Percentiles rank a stretch among this genome's conserved stretches.
These are phyloP conservation scores for Metschnikowia shivogae DNA, from an alignment of 805 yeast genomes.

Conservation along the genomic window DNA sequence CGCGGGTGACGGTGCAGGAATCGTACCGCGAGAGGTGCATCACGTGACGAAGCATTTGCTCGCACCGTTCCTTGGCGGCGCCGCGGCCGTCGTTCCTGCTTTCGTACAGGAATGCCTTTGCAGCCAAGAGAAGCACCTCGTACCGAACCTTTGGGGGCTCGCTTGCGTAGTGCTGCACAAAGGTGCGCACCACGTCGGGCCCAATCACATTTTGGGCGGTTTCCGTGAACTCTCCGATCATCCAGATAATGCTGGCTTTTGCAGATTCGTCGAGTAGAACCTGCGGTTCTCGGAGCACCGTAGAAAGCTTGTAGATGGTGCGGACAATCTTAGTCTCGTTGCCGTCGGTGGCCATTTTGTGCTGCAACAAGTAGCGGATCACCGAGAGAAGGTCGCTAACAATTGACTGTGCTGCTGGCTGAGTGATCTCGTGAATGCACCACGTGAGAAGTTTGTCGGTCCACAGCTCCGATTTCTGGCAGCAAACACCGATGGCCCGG, in stretches of 20 bases:
- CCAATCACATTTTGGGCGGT: constrained; percentile 42
- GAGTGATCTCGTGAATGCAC: constrained; percentile 50
- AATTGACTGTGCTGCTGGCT: constrained; percentile 20
- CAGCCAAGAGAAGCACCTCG: constrained; percentile 68
- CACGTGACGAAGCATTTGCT: constrained; percentile 56
- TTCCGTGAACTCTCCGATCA: constrained; percentile 74
- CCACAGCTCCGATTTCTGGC: constrained; percentile 46
- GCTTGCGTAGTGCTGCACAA: constrained; percentile 48
- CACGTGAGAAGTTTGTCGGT: constrained; percentile 56
- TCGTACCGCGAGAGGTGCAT: constrained; percentile 72
- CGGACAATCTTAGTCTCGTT: constrained; percentile 39
- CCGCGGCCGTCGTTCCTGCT: constrained; percentile 11
- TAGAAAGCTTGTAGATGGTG: constrained; percentile 49
- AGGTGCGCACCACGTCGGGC: constrained; percentile 68
- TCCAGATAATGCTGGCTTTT: constrained; percentile 82
- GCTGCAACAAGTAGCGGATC: constrained; percentile 67
- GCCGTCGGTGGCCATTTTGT: constrained; percentile 23
- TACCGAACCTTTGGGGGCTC: constrained; percentile 60
- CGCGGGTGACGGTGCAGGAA: constrained; percentile 70
- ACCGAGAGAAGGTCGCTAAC: constrained; percentile 69
- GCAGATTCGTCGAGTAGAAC: constrained; percentile 43
- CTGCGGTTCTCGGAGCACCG: constrained; percentile 7
- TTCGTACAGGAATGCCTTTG: constrained; percentile 50
- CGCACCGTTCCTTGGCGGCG: constrained; percentile 17
- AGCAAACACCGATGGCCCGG: constrained; percentile 58